Base-by-base conservation (phyloP, 2,329 filamentous ascomycete species). In the Aspergillus bombycis region DNA sequence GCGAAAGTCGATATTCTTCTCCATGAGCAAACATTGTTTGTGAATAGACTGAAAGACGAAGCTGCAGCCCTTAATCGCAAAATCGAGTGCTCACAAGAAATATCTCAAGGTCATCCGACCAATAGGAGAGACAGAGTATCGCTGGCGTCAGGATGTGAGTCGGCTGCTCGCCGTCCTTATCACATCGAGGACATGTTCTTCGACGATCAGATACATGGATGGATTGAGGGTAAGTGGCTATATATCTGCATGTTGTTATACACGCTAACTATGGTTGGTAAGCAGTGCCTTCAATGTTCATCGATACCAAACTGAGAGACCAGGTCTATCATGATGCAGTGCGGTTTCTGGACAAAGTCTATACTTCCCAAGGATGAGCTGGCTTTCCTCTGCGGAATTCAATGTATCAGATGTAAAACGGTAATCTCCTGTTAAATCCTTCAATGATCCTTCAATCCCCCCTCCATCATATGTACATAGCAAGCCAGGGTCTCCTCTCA, bases 1-100 rank as follows among this genome's bases (percentile, higher is more conserved):
- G 45, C 54, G 14, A 38, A 57, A 21, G 21, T 58, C n/a, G 60
- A 64, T 54, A 63, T 65, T 23, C 36, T 68, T 43, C 52, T 57
- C 7, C 28, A 62, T 4, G 63, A 65, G 61, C 55, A 64, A 21
- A 58, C 10, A 2, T 45, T 30, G 4, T 60, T 65, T 30, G 45
- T 58, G 12, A 46, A 57, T 36, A 43, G 63, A 50, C 43, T 65
- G 30, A 45, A 65, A 46, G 23, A 45, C 1, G 65, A 67, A 26
- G 62, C 65, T 8, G 38, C 46, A 1, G 46, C 30, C 1, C 26
- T 62, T 26, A 62, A 62, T 38, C 55, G 36, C 28, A 2, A 54
- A 19, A 36, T 32, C 19, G n/a, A 28, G 4, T 10, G n/a, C n/a
- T 8, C 1, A 50, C 12, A 28, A 30, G 46, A 50, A 10, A 1